Base-by-base conservation (phyloP, 164 flowering plant species). In the Warburgia ugandensis region DNA sequence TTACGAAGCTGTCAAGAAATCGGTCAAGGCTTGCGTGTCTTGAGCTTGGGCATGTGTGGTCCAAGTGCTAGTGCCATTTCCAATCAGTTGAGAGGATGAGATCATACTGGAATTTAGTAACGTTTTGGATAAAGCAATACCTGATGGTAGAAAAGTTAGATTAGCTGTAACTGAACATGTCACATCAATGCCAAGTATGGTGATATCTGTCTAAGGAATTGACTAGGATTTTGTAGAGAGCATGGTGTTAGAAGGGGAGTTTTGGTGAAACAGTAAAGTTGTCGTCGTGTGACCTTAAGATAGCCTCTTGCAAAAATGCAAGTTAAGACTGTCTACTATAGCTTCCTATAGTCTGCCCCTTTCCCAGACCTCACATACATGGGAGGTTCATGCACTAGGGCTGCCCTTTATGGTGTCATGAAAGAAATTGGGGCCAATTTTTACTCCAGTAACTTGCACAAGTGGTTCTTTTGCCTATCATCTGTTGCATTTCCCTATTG, bases 381-480 rank as follows among this genome's bases (percentile, higher is more conserved):
- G n/a, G 56, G 96, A 77, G 0, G 96, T 94, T 11, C 96, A 92
- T 64, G 81, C 76, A 0, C 88, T 88, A 48, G 98, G 96, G n/a
- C n/a, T 39, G 73, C 71, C 45, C 67, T 72, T 11, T 75, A 76
- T 28, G 68, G 88, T 17, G 87, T 88, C 48, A 63, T 92, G 67
- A 61, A 83, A 53, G 84, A 80, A 0, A 85, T 92, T 55, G 95
- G 91, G 22, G 99, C 95, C 4, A 95, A 88, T 60, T 88, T 81
- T 55, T 92, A 92, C 55, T 70, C 95, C 8, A 86, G 95, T 49
- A 92, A 84, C 71, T 49, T 92, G 69, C 94, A 88, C 46, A 92
- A 92, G 39, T 92, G 99, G 99, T 70, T 92, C 29, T 91, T 92
- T 50, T 83, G 94, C 50, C 99, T 96, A 1, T 96, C 99, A 4